Evolutionary conservation across 2,329 filamentous ascomycete species (phyloP).

Genomic region (Daldinia sp.): DNA sequence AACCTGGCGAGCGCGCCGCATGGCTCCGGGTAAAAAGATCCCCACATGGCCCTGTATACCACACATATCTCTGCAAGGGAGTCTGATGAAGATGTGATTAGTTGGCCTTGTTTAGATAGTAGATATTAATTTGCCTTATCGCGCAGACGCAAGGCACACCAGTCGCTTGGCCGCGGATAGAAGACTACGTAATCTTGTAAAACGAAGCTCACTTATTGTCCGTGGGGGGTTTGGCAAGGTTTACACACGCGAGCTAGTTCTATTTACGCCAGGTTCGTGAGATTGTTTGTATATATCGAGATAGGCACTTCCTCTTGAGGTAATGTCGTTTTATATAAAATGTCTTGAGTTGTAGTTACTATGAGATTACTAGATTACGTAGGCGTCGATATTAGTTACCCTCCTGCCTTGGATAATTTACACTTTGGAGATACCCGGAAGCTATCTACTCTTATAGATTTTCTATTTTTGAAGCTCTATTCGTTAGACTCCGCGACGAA

Average conservation of each 20-base stretch:
- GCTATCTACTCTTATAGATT: neutral
- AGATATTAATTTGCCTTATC: conserved; percentile 27
- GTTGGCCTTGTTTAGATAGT: neutral
- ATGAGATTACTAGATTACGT: neutral
- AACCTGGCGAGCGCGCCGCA: conserved; percentile 16
- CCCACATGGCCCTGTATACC: conserved; percentile 9
- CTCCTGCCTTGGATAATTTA: neutral
- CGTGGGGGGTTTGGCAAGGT: conserved; percentile 20
- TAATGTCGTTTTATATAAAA: neutral
- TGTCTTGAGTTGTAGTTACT: neutral
- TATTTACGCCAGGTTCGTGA: neutral
- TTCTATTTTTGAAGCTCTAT: neutral
- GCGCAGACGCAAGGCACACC: conserved; percentile 26
- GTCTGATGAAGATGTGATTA: neutral
- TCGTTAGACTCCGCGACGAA: neutral
- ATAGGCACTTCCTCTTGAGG: conserved; percentile 7
- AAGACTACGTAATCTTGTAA: conserved; percentile 25
- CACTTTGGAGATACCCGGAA: neutral
- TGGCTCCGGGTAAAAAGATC: conserved; percentile 32
- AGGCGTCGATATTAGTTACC: neutral
- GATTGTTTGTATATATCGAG: neutral
- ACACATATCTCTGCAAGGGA: neutral
- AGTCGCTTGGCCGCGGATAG: conserved; percentile 1
- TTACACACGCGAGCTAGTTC: conserved; percentile 12
- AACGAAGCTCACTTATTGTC: neutral